Conservation (phyloP, 345 rosid species). For the Anastatica hierochuntica region DNA sequence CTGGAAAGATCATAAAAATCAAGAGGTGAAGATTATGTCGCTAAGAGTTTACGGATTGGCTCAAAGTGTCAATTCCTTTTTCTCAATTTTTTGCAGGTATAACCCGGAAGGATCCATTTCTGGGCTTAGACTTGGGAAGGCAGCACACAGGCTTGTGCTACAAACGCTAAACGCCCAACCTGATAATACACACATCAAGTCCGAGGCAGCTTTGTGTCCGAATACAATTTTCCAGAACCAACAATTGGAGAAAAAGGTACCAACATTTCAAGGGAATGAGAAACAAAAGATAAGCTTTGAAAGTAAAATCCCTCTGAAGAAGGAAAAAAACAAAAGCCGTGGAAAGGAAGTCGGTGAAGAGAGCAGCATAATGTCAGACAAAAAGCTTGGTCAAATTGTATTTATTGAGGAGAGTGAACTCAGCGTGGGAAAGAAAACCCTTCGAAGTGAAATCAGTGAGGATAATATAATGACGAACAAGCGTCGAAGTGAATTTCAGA, state of each 20-base stretch:
- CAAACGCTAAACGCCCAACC: slow-evolving; percentile 46
- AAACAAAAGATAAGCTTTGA: not conserved
- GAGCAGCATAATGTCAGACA: not conserved
- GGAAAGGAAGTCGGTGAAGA: not conserved
- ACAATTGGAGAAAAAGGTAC: not conserved
- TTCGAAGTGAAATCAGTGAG: too few species aligned
- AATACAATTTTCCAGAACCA: slow-evolving; percentile 10
- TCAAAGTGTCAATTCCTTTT: not conserved
- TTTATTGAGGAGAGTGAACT: not conserved
- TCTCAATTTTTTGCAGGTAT: slow-evolving; percentile 41
- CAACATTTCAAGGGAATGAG: not conserved
- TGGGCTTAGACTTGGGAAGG: slow-evolving; percentile 60
- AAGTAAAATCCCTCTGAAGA: not conserved
- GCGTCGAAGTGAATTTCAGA: too few species aligned
- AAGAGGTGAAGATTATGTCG: slow-evolving; percentile 31
- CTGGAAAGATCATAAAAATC: slow-evolving; percentile 2
- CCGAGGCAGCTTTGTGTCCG: slow-evolving; percentile 13
- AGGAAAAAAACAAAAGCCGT: not conserved
- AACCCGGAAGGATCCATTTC: slow-evolving; percentile 48
- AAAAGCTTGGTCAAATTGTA: not conserved
- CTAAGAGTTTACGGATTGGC: not conserved
- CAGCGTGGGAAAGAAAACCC: too few species aligned
- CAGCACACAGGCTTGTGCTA: slow-evolving; percentile 56
- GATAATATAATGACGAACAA: too few species aligned
- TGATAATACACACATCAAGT: slow-evolving; percentile 12